phyloP scores from a whole-genome alignment of 148 eudicot species.

The Rhododendron ferrugineum region DNA sequence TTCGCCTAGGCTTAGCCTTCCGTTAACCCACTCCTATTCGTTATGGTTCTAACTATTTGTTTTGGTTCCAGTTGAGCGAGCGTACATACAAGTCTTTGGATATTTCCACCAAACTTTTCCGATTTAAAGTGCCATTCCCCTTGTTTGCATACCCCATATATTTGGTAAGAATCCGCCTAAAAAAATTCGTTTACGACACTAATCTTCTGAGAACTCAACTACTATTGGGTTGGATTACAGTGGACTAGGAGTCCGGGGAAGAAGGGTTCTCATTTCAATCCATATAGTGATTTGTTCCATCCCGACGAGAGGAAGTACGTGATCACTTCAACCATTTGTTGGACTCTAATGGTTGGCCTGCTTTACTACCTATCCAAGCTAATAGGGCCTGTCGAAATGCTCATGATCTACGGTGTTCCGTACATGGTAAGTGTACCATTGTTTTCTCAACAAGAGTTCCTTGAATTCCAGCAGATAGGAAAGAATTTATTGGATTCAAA shows the following conservation, averaged over 20 bases:
- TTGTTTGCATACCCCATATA: conserved; percentile 44
- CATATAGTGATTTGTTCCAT: conserved; percentile 37
- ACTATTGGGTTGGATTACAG: conserved; percentile 19
- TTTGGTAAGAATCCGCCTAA: conserved; percentile 21
- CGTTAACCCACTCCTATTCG: not conserved
- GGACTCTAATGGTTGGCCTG: conserved; percentile 36
- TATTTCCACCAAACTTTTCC: conserved; percentile 32
- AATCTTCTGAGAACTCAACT: not conserved
- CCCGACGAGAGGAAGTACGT: conserved; percentile 41
- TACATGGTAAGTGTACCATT: conserved; percentile 31
- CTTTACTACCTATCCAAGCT: conserved; percentile 26
- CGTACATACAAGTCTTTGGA: conserved; percentile 33
- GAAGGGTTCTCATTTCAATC: conserved; percentile 51
- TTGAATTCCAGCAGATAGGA: not conserved
- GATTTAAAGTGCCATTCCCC: conserved; percentile 50
- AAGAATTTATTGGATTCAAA: not conserved
- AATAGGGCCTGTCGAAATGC: conserved; percentile 24
- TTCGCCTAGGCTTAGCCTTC: not conserved
- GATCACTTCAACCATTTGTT: conserved; percentile 39
- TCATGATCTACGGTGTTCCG: conserved; percentile 44
- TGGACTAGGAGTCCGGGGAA: conserved; percentile 46
- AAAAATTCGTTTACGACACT: not conserved
- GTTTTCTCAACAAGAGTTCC: not conserved
- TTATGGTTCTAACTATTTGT: not conserved
- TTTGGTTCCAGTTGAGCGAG: conserved; percentile 30